Evolutionary conservation across 345 rosid genomes (phyloP).

Genomic region (Ceriops zippeliana): DNA sequence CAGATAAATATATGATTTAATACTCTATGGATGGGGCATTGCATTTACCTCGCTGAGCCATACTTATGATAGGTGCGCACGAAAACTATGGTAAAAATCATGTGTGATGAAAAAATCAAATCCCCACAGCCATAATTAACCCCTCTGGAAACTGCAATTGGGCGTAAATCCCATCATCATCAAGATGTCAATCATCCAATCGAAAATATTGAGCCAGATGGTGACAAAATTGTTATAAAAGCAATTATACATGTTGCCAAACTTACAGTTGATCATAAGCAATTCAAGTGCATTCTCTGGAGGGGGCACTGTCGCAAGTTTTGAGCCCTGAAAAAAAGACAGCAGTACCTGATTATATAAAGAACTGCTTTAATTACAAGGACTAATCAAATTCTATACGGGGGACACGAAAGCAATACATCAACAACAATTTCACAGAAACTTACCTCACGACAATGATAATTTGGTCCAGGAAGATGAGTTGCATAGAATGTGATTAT

Average conservation of each 20-base stretch:
- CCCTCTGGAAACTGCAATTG: conserved; percentile 80
- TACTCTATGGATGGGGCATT: too few species aligned
- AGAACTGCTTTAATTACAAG: conserved; percentile 12
- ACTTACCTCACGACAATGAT: conserved; percentile 87
- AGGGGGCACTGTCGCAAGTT: conserved; percentile 68
- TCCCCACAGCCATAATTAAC: conserved; percentile 93
- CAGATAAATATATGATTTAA: too few species aligned
- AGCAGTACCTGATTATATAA: conserved; percentile 21
- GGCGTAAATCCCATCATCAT: conserved; percentile 21
- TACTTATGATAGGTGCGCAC: conserved; percentile 87
- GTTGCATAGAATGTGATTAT: conserved; percentile 87
- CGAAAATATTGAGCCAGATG: background rate
- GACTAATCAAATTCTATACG: background rate
- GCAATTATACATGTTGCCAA: background rate
- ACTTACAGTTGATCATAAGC: conserved; percentile 68
- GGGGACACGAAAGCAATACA: background rate
- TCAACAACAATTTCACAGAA: background rate
- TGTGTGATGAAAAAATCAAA: conserved; percentile 95
- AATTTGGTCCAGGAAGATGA: conserved; percentile 94
- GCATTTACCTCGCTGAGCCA: conserved; percentile 74
- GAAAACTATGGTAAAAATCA: conserved; percentile 92
- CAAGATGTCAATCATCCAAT: too few species aligned
- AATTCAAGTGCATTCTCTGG: conserved; percentile 64
- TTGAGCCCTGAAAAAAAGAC: conserved; percentile 62
- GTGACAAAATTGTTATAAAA: background rate